Percentiles rank a stretch among this genome's conserved stretches.
Evolutionary conservation across 129 eudicot genomes (phyloP).

Genomic region (Lonicera japonica): DNA sequence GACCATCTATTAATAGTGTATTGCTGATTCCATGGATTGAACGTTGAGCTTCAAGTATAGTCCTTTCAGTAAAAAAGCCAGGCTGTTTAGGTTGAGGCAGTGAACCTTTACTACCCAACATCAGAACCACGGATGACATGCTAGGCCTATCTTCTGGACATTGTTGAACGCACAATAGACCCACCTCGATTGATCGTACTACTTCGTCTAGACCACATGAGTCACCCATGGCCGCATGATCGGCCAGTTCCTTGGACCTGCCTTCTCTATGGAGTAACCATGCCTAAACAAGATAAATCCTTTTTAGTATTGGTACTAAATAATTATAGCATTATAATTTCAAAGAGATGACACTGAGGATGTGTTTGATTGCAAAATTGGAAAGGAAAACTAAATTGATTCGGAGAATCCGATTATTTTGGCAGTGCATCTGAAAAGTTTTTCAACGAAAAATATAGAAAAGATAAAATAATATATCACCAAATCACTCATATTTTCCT

Average conservation of each 20-base stretch:
- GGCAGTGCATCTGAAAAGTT: too few species aligned
- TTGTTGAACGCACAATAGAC: conserved; percentile 43
- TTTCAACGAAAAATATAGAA: too few species aligned
- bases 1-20: conserved; percentile 5
- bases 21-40: conserved; percentile 6
- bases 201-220: neutral
- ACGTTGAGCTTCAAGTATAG: neutral
- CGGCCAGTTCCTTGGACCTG: conserved; percentile 29
- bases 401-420: too few species aligned
- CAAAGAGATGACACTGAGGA: too few species aligned
- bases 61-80: conserved; percentile 40
- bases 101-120: conserved; percentile 30
- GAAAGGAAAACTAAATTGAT: too few species aligned
- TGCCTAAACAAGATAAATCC: conserved; percentile 20
- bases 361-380: too few species aligned
- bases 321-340: too few species aligned
- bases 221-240: conserved; percentile 11
- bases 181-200: conserved; percentile 35
- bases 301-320: too few species aligned
- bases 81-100: conserved; percentile 42
- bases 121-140: conserved; percentile 38
- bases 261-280: conserved; percentile 49
- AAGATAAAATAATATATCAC: too few species aligned
- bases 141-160: conserved; percentile 43
- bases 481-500: too few species aligned